phyloP scores from a whole-genome alignment of 129 eudicot genomes.

The Helianthus annuus region HanXRQr2.0-SUNRISE NC_035442.2:155098901-155099400 shows the following conservation, averaged over 20 bases:
- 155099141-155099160: constrained; percentile 77
- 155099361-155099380: constrained; percentile 86
- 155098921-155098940: too few species aligned
- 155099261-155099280: constrained; percentile 67
- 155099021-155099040: too few species aligned
- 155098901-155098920: too few species aligned
- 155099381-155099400: constrained; percentile 88
- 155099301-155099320: constrained; percentile 72
- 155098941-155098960: too few species aligned
- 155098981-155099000: too few species aligned
- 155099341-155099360: constrained; percentile 77
- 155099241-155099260: constrained; percentile 78
- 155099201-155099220: constrained; percentile 80
- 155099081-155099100: too few species aligned
- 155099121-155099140: constrained; percentile 1
- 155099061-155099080: too few species aligned
- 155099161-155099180: constrained; percentile 73
- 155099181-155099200: constrained; percentile 87
- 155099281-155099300: constrained; percentile 79
- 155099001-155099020: too few species aligned
- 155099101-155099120: background rate
- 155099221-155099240: constrained; percentile 69
- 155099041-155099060: too few species aligned
- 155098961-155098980: too few species aligned
- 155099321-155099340: too few species aligned